Evolutionary conservation across 2,329 filamentous ascomycete species (phyloP).

Genomic region (Penicillium glabrum): DNA sequence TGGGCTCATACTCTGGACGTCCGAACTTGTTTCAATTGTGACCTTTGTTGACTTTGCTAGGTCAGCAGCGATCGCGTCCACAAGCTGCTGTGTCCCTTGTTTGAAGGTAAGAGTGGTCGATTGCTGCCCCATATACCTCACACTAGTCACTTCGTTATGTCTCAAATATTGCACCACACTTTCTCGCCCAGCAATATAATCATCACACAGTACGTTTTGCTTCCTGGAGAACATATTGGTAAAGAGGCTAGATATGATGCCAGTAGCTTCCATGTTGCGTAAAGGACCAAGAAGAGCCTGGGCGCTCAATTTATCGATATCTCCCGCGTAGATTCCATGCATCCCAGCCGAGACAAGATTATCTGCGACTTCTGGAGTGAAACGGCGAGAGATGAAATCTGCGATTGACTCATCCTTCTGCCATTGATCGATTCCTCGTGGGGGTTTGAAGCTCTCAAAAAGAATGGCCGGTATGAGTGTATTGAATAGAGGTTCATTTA

Average conservation of each 20-base stretch:
- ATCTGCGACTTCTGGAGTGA: constrained; percentile 60
- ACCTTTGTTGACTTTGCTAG: constrained; percentile 60
- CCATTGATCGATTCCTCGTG: constrained; percentile 33
- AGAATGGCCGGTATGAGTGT: constrained; percentile 42
- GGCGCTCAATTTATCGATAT: constrained; percentile 77
- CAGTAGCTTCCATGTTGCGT: constrained; percentile 48
- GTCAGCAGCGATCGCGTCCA: constrained; percentile 53
- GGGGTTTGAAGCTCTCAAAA: constrained; percentile 30
- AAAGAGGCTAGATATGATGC: constrained; percentile 16
- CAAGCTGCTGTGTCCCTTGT: constrained; percentile 64
- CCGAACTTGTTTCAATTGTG: constrained; percentile 52
- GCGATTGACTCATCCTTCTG: constrained; percentile 69
- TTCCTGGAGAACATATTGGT: constrained; percentile 10
- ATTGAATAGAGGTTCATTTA: constrained; percentile 58
- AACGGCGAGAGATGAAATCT: constrained; percentile 59
- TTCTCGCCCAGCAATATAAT: constrained; percentile 23
- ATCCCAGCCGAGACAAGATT: constrained; percentile 73
- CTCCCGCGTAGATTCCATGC: constrained; percentile 91
- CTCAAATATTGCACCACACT: neutral
- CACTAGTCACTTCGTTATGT: neutral
- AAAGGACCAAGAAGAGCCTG: constrained; percentile 59
- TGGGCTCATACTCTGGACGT: constrained; percentile 40
- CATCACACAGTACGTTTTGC: constrained; percentile 24
- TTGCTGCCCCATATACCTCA: neutral
- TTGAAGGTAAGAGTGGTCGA: constrained; percentile 45